Percentiles rank a stretch among this genome's conserved stretches.
Evolutionary conservation across 495 filamentous ascomycete genomes (phyloP).

Genomic region (Talaromyces ruber): DNA sequence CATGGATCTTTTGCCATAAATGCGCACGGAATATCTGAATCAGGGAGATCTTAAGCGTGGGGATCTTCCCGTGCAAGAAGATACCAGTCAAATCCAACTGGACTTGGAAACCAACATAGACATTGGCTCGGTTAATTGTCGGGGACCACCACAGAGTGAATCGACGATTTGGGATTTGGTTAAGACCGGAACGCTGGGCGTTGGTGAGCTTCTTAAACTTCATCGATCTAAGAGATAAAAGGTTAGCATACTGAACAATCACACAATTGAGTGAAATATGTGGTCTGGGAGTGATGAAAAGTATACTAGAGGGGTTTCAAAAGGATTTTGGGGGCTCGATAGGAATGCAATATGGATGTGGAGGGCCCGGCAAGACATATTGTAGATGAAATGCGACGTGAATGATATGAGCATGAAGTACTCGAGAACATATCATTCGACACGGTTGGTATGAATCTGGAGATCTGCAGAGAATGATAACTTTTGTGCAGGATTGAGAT

Average conservation of each 20-base stretch:
- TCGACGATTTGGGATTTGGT: constrained; percentile 98
- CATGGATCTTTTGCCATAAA: constrained; percentile 99
- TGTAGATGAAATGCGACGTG: background rate
- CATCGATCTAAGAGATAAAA: constrained; percentile 40
- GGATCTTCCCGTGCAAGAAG: constrained; percentile 99
- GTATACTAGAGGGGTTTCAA: background rate
- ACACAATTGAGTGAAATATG: background rate
- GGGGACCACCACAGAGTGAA: constrained; percentile 99
- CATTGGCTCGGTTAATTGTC: constrained; percentile 55
- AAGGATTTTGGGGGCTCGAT: background rate
- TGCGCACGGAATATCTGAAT: constrained; percentile 99
- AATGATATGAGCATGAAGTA: background rate
- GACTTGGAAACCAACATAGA: constrained; percentile 91
- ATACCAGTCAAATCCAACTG: constrained; percentile 98
- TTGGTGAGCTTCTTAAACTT: constrained; percentile 99
- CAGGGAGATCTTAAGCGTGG: constrained; percentile 94
- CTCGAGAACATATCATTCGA: background rate
- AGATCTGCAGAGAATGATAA: background rate
- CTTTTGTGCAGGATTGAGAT: too few relatives aligned
- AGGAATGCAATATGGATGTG: background rate
- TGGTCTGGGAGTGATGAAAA: background rate
- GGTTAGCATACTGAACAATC: background rate
- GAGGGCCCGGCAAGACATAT: background rate
- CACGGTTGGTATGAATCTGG: background rate
- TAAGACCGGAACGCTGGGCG: constrained; percentile 94